Percentiles rank a stretch among this genome's conserved stretches.
phyloP scores from a whole-genome alignment of 2,329 filamentous ascomycete species.

The Ophiostoma tasmaniense region DNA sequence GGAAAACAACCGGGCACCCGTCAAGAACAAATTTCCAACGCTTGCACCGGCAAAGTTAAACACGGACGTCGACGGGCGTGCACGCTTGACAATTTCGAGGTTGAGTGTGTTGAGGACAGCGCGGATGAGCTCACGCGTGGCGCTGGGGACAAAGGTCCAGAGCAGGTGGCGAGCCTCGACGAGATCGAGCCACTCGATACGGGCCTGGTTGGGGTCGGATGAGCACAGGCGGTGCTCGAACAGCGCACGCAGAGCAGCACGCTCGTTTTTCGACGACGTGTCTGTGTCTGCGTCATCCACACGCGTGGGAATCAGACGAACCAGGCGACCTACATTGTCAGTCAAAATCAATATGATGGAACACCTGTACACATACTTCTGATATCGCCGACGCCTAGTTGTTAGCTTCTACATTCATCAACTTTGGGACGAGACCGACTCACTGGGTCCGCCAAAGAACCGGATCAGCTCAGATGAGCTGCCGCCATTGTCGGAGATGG shows the following conservation, averaged over 20 bases:
- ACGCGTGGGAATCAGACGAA: slow-evolving; percentile 72
- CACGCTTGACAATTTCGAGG: slow-evolving; percentile 68
- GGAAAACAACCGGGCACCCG: slow-evolving; percentile 80
- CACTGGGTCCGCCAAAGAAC: slow-evolving; percentile 88
- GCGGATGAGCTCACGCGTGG: slow-evolving; percentile 68
- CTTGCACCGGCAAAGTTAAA: slow-evolving; percentile 72
- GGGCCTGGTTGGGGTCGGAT: slow-evolving; percentile 47
- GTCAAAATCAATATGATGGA: background rate
- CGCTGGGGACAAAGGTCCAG: slow-evolving; percentile 62
- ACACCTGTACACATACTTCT: slow-evolving; percentile 43
- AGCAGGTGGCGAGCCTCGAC: slow-evolving; percentile 72
- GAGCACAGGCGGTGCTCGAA: slow-evolving; percentile 80
- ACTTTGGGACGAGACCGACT: slow-evolving; percentile 13
- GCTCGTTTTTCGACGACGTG: slow-evolving; percentile 44
- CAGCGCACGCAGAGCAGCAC: slow-evolving; percentile 65
- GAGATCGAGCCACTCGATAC: slow-evolving; percentile 78
- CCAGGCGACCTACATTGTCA: slow-evolving; percentile 59
- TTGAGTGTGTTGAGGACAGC: slow-evolving; percentile 70
- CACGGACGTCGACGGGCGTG: slow-evolving; percentile 55
- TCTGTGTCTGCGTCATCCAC: background rate
- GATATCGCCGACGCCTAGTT: slow-evolving; percentile 54
- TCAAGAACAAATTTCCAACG: slow-evolving; percentile 72
- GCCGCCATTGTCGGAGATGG: slow-evolving; percentile 92
- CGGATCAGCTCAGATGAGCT: slow-evolving; percentile 89
- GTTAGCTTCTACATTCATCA: background rate